These are phyloP conservation scores for Kodamaea kakaduensis DNA, from an alignment of 805 yeast species.

Conservation along the genomic window DNA sequence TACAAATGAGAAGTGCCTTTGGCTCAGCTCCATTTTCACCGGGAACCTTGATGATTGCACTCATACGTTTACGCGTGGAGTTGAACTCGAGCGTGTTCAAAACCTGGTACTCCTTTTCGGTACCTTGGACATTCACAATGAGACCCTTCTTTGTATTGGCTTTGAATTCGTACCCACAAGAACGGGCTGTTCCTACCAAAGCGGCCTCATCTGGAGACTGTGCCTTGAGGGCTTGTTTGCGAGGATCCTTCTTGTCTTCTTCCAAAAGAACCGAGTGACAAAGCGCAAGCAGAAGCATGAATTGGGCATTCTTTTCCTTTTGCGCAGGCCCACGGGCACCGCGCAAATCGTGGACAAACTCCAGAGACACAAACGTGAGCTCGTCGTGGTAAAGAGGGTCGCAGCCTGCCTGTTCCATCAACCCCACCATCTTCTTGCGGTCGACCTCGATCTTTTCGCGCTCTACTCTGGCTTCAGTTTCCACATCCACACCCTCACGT, in stretches of 20 bases:
- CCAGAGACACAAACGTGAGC: constrained; percentile 64
- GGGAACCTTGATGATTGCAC: constrained; percentile 72
- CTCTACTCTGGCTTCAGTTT: constrained; percentile 43
- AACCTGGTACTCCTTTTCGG: constrained; percentile 64
- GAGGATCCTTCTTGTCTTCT: constrained; percentile 56
- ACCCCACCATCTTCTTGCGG: constrained; percentile 43
- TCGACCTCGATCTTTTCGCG: constrained; percentile 40
- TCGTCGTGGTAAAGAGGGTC: constrained; percentile 54
- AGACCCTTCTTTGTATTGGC: constrained; percentile 67
- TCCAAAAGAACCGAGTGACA: constrained; percentile 80
- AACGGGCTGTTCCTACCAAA: constrained; percentile 75
- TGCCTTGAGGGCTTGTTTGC: constrained; percentile 57
- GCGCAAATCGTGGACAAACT: constrained; percentile 57
- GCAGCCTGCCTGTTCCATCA: constrained; percentile 25
- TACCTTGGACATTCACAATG: constrained; percentile 66
- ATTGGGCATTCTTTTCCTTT: constrained; percentile 60
- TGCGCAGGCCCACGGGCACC: constrained; percentile 52
- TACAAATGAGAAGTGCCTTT: constrained; percentile 65
- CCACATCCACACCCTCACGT: constrained; percentile 60
- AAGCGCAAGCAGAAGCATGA: constrained; percentile 69
- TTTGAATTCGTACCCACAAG: constrained; percentile 65
- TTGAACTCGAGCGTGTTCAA: constrained; percentile 72
- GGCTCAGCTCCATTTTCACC: constrained; percentile 25
- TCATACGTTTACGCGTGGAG: constrained; percentile 85
- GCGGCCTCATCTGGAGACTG: constrained; percentile 90